Percentiles rank a stretch among this genome's conserved stretches.
Conservation (phyloP, 2,329 filamentous ascomycete species). For the Lanzia echinophila region DNA sequence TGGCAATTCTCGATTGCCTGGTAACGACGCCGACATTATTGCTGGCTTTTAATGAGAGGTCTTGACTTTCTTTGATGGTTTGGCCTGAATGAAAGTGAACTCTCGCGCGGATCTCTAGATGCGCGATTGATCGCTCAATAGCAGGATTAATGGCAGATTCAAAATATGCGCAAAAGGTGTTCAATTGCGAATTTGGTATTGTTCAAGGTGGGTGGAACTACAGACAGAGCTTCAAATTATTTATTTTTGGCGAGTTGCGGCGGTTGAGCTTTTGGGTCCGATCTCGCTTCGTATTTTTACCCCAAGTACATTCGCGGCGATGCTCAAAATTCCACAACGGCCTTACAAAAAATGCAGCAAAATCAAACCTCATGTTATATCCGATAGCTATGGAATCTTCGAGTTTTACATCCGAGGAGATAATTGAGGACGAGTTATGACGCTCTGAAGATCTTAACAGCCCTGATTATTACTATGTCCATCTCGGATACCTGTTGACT, state of each 20-base stretch:
- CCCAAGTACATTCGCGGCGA: no score
- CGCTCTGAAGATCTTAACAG: no score
- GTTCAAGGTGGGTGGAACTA: background rate
- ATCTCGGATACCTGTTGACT: no score
- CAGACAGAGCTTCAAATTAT: background rate
- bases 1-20: constrained; percentile 72
- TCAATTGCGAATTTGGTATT: background rate
- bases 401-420: no score
- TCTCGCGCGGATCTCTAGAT: background rate
- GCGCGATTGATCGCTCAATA: background rate
- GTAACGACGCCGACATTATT: constrained; percentile 58
- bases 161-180: background rate
- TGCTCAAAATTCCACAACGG: background rate
- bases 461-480: no score
- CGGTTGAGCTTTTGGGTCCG: background rate
- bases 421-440: no score
- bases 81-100: background rate
- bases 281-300: constrained; percentile 1
- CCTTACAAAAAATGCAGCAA: background rate
- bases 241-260: constrained; percentile 1
- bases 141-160: background rate
- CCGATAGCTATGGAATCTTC: no score
- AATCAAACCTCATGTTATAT: no score
- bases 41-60: background rate
- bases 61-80: background rate